Percentiles rank a stretch among this genome's conserved stretches.
Evolutionary conservation across 179 eudicot species (phyloP).

Genomic region (Silene noctiflora): DNA sequence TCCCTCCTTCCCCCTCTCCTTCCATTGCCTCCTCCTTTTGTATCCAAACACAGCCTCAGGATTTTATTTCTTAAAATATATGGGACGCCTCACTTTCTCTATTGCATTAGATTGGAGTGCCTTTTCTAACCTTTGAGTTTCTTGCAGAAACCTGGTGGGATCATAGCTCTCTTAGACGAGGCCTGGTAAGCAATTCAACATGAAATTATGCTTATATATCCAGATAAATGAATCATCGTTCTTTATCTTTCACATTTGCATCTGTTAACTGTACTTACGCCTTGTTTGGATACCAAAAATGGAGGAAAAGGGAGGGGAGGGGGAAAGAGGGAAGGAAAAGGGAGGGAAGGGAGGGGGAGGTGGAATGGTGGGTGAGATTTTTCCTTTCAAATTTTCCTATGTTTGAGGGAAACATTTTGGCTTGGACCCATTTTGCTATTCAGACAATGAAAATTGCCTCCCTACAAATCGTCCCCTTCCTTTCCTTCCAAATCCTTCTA

Average conservation of each 20-base stretch:
- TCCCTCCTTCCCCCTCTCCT: neutral
- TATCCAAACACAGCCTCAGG: neutral
- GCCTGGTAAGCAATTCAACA: constrained; percentile 62
- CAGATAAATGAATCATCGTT: neutral
- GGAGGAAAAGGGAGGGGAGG: too few species aligned
- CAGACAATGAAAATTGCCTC: too few species aligned
- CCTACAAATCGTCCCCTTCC: too few species aligned
- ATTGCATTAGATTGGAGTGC: constrained; percentile 1
- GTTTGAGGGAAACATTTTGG: too few species aligned
- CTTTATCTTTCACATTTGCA: neutral
- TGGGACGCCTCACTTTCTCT: neutral
- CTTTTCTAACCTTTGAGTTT: constrained; percentile 14
- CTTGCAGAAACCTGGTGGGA: constrained; percentile 94
- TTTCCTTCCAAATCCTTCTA: too few species aligned
- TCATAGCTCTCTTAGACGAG: constrained; percentile 91
- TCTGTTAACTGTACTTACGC: neutral
- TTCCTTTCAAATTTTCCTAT: too few species aligned
- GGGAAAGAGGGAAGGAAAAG: too few species aligned
- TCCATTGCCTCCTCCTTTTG: neutral
- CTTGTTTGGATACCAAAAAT: too few species aligned
- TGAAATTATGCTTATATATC: neutral
- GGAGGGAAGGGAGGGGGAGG: too few species aligned
- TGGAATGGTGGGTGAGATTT: too few species aligned
- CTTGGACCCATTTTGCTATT: too few species aligned
- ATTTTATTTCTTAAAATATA: neutral